Evolutionary conservation across 2,329 filamentous ascomycete species (phyloP).

Genomic region (Elsinoe ampelina): DNA sequence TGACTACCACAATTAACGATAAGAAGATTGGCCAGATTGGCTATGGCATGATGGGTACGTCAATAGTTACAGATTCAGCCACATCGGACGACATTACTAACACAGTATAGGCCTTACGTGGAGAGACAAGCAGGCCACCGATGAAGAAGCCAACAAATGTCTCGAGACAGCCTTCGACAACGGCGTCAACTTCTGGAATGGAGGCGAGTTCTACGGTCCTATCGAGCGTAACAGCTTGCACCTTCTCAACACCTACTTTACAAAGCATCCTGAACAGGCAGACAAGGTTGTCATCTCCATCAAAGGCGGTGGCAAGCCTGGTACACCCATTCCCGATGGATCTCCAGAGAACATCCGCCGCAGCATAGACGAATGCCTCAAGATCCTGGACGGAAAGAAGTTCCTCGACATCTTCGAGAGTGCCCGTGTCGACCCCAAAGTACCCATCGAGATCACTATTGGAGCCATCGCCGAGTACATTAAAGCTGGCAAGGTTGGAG

Average conservation of each 20-base stretch:
- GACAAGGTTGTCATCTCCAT: constrained; percentile 43
- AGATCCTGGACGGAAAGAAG: constrained; percentile 38
- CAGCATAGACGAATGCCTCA: constrained; percentile 39
- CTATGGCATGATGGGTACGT: constrained; percentile 40
- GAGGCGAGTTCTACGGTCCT: constrained; percentile 41
- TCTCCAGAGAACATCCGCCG: constrained; percentile 32
- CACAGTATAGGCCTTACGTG: constrained; percentile 35
- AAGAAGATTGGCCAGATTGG: constrained; percentile 34
- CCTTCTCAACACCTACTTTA: constrained; percentile 43
- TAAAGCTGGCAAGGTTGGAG: constrained; percentile 34
- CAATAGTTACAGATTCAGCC: constrained; percentile 11
- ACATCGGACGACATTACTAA: neutral
- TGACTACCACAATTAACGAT: constrained; percentile 17
- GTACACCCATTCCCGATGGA: constrained; percentile 31
- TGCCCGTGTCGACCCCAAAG: constrained; percentile 34
- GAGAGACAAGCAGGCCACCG: constrained; percentile 31
- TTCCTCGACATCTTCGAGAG: constrained; percentile 41
- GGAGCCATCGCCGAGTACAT: constrained; percentile 32
- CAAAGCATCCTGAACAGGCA: constrained; percentile 42
- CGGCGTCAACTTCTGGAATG: constrained; percentile 43
- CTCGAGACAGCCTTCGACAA: constrained; percentile 35
- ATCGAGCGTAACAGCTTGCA: constrained; percentile 39
- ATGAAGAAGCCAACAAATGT: constrained; percentile 34
- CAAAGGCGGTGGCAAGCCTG: constrained; percentile 37
- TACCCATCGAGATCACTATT: constrained; percentile 38